phyloP scores from a whole-genome alignment of 1,284 basidiomycete genomes.

The Cutaneotrichosporon cutaneum region DNA sequence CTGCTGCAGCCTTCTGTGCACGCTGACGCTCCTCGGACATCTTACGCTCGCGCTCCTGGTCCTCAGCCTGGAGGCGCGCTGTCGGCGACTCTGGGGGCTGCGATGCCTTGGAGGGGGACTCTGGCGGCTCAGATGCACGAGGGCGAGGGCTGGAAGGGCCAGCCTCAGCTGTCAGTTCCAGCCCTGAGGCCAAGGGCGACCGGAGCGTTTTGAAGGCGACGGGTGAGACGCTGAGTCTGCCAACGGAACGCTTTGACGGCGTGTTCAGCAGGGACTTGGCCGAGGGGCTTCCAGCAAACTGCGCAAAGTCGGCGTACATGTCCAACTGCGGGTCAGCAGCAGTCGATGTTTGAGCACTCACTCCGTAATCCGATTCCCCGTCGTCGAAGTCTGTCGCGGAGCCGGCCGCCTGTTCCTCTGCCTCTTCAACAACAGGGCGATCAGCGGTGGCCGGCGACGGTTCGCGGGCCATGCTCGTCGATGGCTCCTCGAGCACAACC shows the following conservation, averaged over 20 bases:
- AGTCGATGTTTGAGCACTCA: neutral
- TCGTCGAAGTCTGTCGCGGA: neutral
- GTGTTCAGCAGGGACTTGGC: constrained; percentile 1
- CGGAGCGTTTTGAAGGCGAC: neutral
- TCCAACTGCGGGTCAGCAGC: constrained; percentile 7
- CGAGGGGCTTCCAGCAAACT: constrained; percentile 10
- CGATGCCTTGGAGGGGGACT: neutral
- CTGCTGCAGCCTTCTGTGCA: neutral
- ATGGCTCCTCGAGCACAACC: neutral
- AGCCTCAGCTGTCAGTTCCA: neutral
- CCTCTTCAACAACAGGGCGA: neutral
- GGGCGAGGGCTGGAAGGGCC: neutral
- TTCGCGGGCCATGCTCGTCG: neutral
- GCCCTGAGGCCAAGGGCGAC: neutral
- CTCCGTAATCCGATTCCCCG: neutral
- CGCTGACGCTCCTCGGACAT: constrained; percentile 5
- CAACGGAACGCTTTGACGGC: neutral
- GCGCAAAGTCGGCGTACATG: constrained; percentile 11
- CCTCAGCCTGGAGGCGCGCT: constrained; percentile 10
- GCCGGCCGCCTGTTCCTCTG: neutral
- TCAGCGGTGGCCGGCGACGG: neutral
- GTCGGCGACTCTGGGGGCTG: constrained; percentile 1
- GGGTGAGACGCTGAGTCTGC: neutral
- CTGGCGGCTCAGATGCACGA: neutral
- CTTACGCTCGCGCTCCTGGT: neutral